Evolutionary conservation across 1,139 yeast species (phyloP).

Genomic region (Candida labiduridarum): DNA sequence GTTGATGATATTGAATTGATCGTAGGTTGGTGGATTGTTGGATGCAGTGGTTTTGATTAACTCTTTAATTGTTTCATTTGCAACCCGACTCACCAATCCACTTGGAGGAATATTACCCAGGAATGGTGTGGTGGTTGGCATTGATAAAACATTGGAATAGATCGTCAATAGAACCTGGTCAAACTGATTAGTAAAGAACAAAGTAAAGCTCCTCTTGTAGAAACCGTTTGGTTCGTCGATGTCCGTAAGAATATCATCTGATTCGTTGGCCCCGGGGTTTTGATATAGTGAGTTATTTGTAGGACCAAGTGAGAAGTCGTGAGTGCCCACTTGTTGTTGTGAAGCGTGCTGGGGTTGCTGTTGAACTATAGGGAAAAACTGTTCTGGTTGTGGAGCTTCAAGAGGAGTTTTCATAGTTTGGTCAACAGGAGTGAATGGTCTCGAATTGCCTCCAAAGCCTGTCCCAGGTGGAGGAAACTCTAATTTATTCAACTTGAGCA

Average conservation of each 20-base stretch:
- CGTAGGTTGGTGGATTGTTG: constrained; percentile 30
- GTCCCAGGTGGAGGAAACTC: constrained; percentile 33
- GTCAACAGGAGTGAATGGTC: constrained; percentile 50
- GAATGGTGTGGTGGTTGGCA: constrained; percentile 52
- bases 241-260: constrained; percentile 48
- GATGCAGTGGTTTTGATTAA: constrained; percentile 24
- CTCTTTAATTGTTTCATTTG: constrained; percentile 41
- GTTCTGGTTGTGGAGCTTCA: constrained; percentile 29
- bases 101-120: constrained; percentile 47
- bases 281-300: constrained; percentile 18
- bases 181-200: constrained; percentile 38
- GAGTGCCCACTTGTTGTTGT: neutral
- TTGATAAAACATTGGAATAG: constrained; percentile 38
- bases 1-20: constrained; percentile 36
- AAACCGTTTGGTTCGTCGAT: constrained; percentile 33
- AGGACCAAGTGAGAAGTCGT: constrained; percentile 15
- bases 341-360: constrained; percentile 6
- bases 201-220: constrained; percentile 32
- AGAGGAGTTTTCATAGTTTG: constrained; percentile 48
- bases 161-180: constrained; percentile 41
- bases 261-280: constrained; percentile 39
- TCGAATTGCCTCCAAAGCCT: constrained; percentile 15
- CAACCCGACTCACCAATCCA: constrained; percentile 47
- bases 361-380: constrained; percentile 7
- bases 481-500: constrained; percentile 21